Base-by-base conservation (phyloP, 2,329 filamentous ascomycete genomes). In the Dactylellina drechsleri region DNA sequence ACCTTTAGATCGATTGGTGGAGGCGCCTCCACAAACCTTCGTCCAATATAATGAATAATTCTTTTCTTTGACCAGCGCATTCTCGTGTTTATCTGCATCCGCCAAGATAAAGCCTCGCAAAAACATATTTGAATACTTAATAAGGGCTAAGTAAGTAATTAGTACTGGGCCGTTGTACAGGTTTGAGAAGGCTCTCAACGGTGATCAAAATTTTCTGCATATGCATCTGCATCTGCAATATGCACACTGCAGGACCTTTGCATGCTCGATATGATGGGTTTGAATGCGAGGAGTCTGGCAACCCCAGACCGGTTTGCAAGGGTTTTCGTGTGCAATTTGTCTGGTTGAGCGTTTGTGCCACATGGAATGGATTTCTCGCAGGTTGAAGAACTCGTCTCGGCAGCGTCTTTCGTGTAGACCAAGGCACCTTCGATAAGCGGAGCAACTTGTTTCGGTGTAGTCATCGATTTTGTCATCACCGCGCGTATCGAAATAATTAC, bases 281-380 rank as follows among this genome's bases (percentile, higher is more conserved):
- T 10, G 31, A 36, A 36, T 36, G 31, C 10, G 31, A 36, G 31
- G 10, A 36, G 31, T 4, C 3, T 36, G 31, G 2, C 6, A 36
- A 36, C 31, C 31, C 31, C 31, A 7, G 31, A 10, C 31, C 31
- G 31, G 31, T 7, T 36, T 36, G 43, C 43, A 47, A 18, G 43
- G 43, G 43, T 47, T 47, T 23, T 20, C 15, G 47, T 45, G 41
- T 61, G 18, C 56, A 36, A 60, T 67, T 67, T 67, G 31, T 18
- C 31, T 23, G 10, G 15, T 61, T n/a, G n/a, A 52, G 61, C 57
- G 57, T 70, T 70, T 57, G 66, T 70, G 66, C 66, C 66, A 70
- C 66, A 70, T 70, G 66, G 66, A 70, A 70, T 70, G 61, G 56
- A 47, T 70, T 70, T 57, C 57, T 57, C 66, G 61, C 58, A 36